Percentiles rank a stretch among this genome's conserved stretches.
phyloP scores from a whole-genome alignment of 331 rosid genomes.

The Acacia pycnantha region DNA sequence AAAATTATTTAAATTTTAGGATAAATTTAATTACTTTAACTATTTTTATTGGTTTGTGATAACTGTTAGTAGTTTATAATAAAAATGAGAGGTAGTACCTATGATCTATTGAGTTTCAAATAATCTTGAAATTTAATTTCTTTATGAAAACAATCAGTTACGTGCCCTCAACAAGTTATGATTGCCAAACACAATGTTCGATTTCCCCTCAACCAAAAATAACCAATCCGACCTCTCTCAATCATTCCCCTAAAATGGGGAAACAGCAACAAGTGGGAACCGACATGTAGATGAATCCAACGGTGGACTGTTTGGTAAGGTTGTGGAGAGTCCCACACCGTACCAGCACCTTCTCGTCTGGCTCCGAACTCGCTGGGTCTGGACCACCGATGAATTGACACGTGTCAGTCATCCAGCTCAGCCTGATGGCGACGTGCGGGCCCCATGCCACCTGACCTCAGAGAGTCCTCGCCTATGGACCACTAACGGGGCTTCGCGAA shows the following conservation, averaged over 20 bases:
- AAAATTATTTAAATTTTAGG: too few relatives aligned
- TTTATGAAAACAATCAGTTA: not conserved
- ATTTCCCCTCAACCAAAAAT: not conserved
- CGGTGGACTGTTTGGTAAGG: not conserved
- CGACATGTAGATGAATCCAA: not conserved
- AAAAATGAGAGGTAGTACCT: too few relatives aligned
- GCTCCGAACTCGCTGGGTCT: conserved; percentile 37
- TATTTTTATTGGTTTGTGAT: too few relatives aligned
- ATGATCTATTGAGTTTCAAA: not conserved
- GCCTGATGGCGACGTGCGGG: not conserved
- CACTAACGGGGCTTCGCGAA: conserved; percentile 21
- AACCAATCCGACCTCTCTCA: not conserved
- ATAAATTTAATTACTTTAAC: too few relatives aligned
- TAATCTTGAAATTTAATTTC: not conserved
- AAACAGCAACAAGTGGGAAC: not conserved
- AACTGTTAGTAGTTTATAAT: too few relatives aligned
- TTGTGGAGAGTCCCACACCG: conserved; percentile 2
- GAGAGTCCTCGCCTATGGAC: not conserved
- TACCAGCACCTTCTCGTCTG: conserved; percentile 34
- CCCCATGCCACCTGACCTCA: not conserved
- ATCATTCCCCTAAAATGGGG: not conserved
- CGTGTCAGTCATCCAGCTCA: conserved; percentile 24
- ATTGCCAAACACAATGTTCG: not conserved
- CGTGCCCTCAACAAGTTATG: not conserved
- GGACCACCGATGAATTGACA: conserved; percentile 40